These are phyloP conservation scores for Pistacia vera DNA, from an alignment of 345 rosid genomes.

Conservation along the genomic window DNA sequence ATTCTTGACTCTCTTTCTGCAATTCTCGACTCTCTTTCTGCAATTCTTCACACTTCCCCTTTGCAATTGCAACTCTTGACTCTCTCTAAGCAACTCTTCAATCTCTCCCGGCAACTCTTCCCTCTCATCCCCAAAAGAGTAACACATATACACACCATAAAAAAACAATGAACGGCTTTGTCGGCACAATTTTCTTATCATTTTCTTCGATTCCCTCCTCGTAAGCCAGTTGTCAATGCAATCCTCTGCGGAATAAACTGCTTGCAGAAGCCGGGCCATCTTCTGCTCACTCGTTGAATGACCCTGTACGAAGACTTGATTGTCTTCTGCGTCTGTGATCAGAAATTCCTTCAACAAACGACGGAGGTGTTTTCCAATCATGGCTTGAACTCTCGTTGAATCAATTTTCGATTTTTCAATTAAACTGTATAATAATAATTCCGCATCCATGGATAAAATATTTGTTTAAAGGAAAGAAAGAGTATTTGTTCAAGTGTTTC, in stretches of 20 bases:
- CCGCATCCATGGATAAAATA: too few relatives aligned
- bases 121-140: too few relatives aligned
- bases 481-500: too few relatives aligned
- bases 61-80: too few relatives aligned
- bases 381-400: too few relatives aligned
- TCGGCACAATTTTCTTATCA: too few relatives aligned
- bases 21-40: not conserved
- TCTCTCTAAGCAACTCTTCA: not conserved
- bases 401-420: too few relatives aligned
- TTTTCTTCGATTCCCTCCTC: not conserved
- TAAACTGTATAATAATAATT: too few relatives aligned
- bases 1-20: too few relatives aligned
- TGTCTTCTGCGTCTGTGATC: not conserved
- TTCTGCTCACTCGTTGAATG: not conserved
- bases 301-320: not conserved
- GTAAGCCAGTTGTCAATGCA: not conserved
- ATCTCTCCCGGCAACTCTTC: not conserved
- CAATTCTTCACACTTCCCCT: not conserved
- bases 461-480: too few relatives aligned
- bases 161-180: too few relatives aligned
- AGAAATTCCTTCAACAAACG: not conserved
- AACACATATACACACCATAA: too few relatives aligned
- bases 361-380: not conserved
- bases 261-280: not conserved
- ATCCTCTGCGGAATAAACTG: slow-evolving; percentile 1